phyloP scores from a whole-genome alignment of 768 basidiomycete species.

The Auricularia heimuer region DNA sequence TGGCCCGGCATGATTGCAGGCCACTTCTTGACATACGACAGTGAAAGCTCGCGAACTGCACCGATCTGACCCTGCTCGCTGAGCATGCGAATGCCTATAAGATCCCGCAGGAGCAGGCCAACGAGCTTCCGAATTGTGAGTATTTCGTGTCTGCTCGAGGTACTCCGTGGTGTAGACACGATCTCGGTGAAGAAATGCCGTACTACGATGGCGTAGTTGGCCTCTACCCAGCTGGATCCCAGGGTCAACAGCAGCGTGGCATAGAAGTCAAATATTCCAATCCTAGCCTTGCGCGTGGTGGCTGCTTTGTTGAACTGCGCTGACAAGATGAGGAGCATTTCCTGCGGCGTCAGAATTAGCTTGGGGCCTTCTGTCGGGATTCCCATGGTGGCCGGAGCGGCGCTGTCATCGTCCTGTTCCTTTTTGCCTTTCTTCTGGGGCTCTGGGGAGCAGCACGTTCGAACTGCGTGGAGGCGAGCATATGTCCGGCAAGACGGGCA shows the following conservation, averaged over 20 bases:
- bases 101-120: slow-evolving; percentile 68
- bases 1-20: slow-evolving; percentile 88
- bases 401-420: slow-evolving; percentile 50
- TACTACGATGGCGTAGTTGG: slow-evolving; percentile 70
- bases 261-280: slow-evolving; percentile 87
- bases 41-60: slow-evolving; percentile 81
- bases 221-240: slow-evolving; percentile 69
- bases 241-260: slow-evolving; percentile 64
- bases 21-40: slow-evolving; percentile 79
- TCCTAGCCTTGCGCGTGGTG: slow-evolving; percentile 57
- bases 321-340: slow-evolving; percentile 80
- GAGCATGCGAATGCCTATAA: slow-evolving; percentile 81
- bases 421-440: slow-evolving; percentile 51
- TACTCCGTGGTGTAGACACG: slow-evolving; percentile 44
- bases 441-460: slow-evolving; percentile 36
- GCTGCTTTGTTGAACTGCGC: slow-evolving; percentile 68
- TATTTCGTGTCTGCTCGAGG: slow-evolving; percentile 58
- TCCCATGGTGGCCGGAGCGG: slow-evolving; percentile 30
- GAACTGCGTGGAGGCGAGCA: slow-evolving; percentile 76
- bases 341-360: slow-evolving; percentile 57
- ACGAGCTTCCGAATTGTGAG: slow-evolving; percentile 64
- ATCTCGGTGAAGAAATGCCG: slow-evolving; percentile 73
- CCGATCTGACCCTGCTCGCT: slow-evolving; percentile 90
- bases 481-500: slow-evolving; percentile 69
- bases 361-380: slow-evolving; percentile 46